phyloP scores from a whole-genome alignment of 1,284 basidiomycete species.

The Naganishia cerealis region DNA sequence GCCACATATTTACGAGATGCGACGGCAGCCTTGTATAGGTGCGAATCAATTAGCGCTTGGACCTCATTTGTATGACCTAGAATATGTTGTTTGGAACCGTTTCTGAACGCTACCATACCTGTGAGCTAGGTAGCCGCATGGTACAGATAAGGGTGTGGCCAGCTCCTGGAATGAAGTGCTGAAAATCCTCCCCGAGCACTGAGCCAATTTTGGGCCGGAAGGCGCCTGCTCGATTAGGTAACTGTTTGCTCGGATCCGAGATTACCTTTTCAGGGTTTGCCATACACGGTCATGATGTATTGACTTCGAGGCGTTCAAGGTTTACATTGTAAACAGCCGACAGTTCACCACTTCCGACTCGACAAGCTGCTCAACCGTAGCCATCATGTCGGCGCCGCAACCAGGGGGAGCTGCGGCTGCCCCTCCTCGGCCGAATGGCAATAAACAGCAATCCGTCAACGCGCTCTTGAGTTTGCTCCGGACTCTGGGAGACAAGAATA shows the following conservation, averaged over 20 bases:
- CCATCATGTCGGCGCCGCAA: slow-evolving; percentile 14
- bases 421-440: not conserved
- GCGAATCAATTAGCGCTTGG: not conserved
- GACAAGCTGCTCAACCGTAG: not conserved
- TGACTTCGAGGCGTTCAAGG: not conserved
- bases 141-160: no score
- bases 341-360: not conserved
- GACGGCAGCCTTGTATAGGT: not conserved
- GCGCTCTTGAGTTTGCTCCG: slow-evolving; percentile 15
- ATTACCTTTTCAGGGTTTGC: not conserved
- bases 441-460: slow-evolving; percentile 9
- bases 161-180: not conserved
- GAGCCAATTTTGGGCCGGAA: no score
- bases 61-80: not conserved
- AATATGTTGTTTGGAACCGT: not conserved
- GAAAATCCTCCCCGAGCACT: not conserved
- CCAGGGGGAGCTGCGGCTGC: slow-evolving; percentile 4
- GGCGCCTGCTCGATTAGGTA: not conserved
- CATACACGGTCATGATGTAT: slow-evolving; percentile 6
- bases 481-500: slow-evolving; percentile 5
- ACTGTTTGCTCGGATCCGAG: not conserved
- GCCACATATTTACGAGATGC: not conserved
- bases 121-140: not conserved
- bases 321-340: slow-evolving; percentile 28
- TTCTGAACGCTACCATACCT: not conserved